Conservation (phyloP, 192 early-diverging fungal genomes). For the Irineochytrium annulatum region DNA sequence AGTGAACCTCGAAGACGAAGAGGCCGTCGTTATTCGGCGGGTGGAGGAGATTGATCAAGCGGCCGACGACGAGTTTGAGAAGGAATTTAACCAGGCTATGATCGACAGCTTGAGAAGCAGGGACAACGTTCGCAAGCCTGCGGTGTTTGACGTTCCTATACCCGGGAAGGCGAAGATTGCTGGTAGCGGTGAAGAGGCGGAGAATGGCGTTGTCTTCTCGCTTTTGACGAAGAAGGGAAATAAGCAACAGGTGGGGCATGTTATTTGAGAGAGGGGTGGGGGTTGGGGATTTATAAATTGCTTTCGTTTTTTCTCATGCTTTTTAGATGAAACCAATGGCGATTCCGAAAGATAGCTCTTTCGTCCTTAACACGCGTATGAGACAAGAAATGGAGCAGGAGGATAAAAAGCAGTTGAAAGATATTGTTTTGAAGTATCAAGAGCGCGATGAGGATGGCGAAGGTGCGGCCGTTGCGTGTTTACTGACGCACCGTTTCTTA, state of each 20-base stretch:
- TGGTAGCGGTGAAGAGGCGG: slow-evolving; percentile 3
- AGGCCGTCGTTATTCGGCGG: slow-evolving; percentile 42
- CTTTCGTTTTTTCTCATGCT: slow-evolving; percentile 1
- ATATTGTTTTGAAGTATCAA: slow-evolving; percentile 88
- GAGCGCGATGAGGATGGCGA: slow-evolving; percentile 56
- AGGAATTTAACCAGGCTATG: slow-evolving; percentile 86
- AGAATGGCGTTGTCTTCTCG: slow-evolving; percentile 62
- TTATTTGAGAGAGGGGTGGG: neutral
- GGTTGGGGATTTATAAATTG: neutral
- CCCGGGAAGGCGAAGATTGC: slow-evolving; percentile 51
- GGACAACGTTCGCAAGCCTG: slow-evolving; percentile 69
- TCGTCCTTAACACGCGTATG: slow-evolving; percentile 74
- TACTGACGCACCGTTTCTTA: too few relatives aligned
- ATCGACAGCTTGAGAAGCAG: slow-evolving; percentile 83
- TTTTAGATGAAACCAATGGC: slow-evolving; percentile 66
- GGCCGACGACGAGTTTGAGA: slow-evolving; percentile 85
- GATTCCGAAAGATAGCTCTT: slow-evolving; percentile 72
- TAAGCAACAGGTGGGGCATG: slow-evolving; percentile 60
- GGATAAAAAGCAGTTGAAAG: slow-evolving; percentile 86
- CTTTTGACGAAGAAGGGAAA: slow-evolving; percentile 82
- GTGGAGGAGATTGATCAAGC: slow-evolving; percentile 54
- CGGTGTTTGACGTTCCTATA: slow-evolving; percentile 84
- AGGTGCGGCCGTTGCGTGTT: too few relatives aligned
- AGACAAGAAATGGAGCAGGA: slow-evolving; percentile 85
- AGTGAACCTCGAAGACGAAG: slow-evolving; percentile 45